phyloP scores from a whole-genome alignment of 1,284 basidiomycete genomes.

The Cryptococcus deneoformans region DNA sequence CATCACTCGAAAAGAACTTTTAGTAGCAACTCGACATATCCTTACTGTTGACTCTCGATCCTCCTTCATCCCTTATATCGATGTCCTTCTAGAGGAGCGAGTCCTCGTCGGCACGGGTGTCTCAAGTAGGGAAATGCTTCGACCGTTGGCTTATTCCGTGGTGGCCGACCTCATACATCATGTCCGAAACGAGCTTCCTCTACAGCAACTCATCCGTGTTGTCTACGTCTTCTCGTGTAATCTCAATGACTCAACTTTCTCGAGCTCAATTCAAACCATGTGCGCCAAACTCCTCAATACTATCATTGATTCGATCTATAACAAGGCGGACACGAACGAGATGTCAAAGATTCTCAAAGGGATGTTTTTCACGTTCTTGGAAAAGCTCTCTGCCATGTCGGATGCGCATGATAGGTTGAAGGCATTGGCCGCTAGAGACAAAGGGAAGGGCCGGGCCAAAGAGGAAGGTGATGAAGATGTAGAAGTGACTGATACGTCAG shows the following conservation, averaged over 20 bases:
- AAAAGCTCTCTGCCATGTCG: constrained; percentile 80
- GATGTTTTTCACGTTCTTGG: constrained; percentile 81
- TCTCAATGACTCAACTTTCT: constrained; percentile 84
- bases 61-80: constrained; percentile 78
- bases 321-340: constrained; percentile 67
- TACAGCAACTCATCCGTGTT: constrained; percentile 74
- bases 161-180: constrained; percentile 94
- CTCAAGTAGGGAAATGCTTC: constrained; percentile 74
- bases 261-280: constrained; percentile 80
- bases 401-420: constrained; percentile 57
- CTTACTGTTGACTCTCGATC: constrained; percentile 76
- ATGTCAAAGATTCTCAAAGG: constrained; percentile 66
- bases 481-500: constrained; percentile 18
- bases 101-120: constrained; percentile 84
- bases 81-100: constrained; percentile 86
- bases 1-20: constrained; percentile 83
- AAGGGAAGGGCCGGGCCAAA: constrained; percentile 45
- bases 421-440: constrained; percentile 37
- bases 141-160: constrained; percentile 80
- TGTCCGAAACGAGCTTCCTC: constrained; percentile 76
- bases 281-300: constrained; percentile 93
- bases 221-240: constrained; percentile 84
- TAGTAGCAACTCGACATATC: constrained; percentile 91
- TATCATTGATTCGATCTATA: constrained; percentile 76
- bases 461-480: constrained; percentile 32